Base-by-base conservation (phyloP, 257 asterid genomes). In the Plantago elongata region DNA sequence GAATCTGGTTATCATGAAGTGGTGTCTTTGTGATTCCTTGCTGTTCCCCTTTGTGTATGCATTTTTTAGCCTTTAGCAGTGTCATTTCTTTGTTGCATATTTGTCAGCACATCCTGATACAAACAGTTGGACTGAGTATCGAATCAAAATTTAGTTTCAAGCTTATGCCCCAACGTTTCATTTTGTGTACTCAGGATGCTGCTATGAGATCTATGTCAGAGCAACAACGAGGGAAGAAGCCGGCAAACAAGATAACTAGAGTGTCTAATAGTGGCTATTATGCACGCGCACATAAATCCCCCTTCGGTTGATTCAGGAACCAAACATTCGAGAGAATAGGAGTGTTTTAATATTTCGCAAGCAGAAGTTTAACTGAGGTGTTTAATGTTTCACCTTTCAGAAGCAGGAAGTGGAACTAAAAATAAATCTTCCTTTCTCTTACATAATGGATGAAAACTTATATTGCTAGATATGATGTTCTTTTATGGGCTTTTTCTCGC, bases 181-280 rank as follows among this genome's bases (percentile, higher is more conserved):
- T 52, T 60, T 60, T 57, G 6, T 57, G 6, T 70, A 11, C 45
- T 15, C 78, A 84, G 91, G 88, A 68, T 84, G 88, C 54, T 81
- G 85, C 75, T 81, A 79, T 30, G 88, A 81, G 80, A 78, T 81
- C 62, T 81, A 81, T 64, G 84, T 75, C 46, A 81, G 51, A 71
- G 85, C 85, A 54, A 66, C 59, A 9, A 69, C 61, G 75, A 57
- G 78, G 64, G 83, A 81, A 71, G 81, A 78, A 65, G 73, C 83
- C 62, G 72, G 86, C 64, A 61, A 63, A 46, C 57, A 74, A 45
- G 81, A 61, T 43, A 69, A 58, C 58, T 9, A 27, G 43, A 54
- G 43, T 22, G 17, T 5, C 34, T 54, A 54, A 54, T 11, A 9
- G 16, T 22, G 59, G 34, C 43, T 5, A 22, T 52, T 34, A 7